A percentile compares a stretch with the other conserved stretches of the same genome.
These are phyloP conservation scores for Ophiocordyceps camponoti-saundersi DNA, from an alignment of 2,329 filamentous ascomycete species.

Conservation along the genomic window DNA sequence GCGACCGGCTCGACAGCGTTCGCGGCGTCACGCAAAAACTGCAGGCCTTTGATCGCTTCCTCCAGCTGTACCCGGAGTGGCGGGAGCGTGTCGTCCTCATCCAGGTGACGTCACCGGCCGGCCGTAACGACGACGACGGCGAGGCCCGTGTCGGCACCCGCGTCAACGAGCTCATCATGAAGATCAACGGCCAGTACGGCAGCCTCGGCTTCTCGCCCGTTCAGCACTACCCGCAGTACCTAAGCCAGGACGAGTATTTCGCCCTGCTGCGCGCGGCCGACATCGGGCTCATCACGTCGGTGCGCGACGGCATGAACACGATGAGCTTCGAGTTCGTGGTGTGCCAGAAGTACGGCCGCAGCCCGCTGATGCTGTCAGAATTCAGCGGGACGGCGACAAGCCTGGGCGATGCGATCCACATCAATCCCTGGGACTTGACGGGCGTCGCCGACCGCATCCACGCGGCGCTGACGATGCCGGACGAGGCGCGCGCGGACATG, in stretches of 20 bases:
- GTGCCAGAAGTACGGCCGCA: conserved; percentile 73
- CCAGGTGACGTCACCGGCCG: conserved; percentile 77
- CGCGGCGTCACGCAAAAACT: conserved; percentile 91
- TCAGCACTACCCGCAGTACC: conserved; percentile 87
- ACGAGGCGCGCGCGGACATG: conserved; percentile 46
- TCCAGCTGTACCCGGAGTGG: conserved; percentile 85
- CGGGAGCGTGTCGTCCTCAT: conserved; percentile 82
- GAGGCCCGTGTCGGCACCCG: conserved; percentile 73
- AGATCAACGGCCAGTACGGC: conserved; percentile 82
- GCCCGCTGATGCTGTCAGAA: conserved; percentile 84
- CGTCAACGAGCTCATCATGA: conserved; percentile 77
- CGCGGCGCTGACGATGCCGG: conserved; percentile 59
- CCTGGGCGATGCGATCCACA: conserved; percentile 73
- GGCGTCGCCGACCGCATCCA: conserved; percentile 76
- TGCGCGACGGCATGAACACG: conserved; percentile 95
- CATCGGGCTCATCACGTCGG: conserved; percentile 86
- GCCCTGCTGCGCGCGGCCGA: conserved; percentile 81
- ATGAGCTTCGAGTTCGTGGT: conserved; percentile 90
- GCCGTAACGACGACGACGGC: conserved; percentile 59
- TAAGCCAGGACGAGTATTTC: conserved; percentile 82
- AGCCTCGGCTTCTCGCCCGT: conserved; percentile 81
- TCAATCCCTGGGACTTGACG: conserved; percentile 87
- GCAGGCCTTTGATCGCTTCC: conserved; percentile 82
- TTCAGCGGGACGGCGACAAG: conserved; percentile 89
- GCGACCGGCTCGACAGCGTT: conserved; percentile 85